phyloP scores from a whole-genome alignment of 768 basidiomycete genomes.

The Pleurotus ostreatus region DNA sequence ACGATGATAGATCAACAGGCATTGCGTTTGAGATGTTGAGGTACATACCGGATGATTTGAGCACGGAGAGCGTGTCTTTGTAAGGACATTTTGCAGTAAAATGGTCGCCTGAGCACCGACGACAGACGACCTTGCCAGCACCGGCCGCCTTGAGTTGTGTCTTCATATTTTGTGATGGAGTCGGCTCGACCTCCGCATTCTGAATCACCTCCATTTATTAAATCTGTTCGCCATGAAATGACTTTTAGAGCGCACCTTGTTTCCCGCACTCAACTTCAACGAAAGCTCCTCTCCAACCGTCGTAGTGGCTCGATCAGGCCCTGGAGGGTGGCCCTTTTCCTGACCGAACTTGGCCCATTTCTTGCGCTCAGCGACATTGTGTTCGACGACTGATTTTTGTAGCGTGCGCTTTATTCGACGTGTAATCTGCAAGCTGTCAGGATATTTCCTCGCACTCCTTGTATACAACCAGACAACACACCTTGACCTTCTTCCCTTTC shows the following conservation, averaged over 20 bases:
- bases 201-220: slow-evolving; percentile 18
- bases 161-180: slow-evolving; percentile 65
- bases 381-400: slow-evolving; percentile 91
- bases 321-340: slow-evolving; percentile 82
- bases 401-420: slow-evolving; percentile 81
- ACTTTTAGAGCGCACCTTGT: slow-evolving; percentile 41
- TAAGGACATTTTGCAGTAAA: slow-evolving; percentile 99
- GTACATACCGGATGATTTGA: slow-evolving; percentile 54
- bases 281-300: slow-evolving; percentile 71
- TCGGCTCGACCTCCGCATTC: slow-evolving; percentile 63
- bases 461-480: slow-evolving; percentile 23
- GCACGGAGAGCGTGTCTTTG: slow-evolving; percentile 85
- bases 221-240: neutral
- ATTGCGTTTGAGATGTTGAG: neutral
- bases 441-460: slow-evolving; percentile 4
- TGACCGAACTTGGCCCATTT: slow-evolving; percentile 92
- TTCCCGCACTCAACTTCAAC: slow-evolving; percentile 50
- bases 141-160: slow-evolving; percentile 66
- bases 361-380: slow-evolving; percentile 89
- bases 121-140: slow-evolving; percentile 85
- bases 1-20: slow-evolving; percentile 13
- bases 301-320: slow-evolving; percentile 91
- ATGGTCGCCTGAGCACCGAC: slow-evolving; percentile 94
- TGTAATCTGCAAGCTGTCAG: slow-evolving; percentile 56
- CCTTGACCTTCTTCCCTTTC: slow-evolving; percentile 94